phyloP scores from a whole-genome alignment of 805 yeast genomes.

The Wickerhamomyces mucosus region DNA sequence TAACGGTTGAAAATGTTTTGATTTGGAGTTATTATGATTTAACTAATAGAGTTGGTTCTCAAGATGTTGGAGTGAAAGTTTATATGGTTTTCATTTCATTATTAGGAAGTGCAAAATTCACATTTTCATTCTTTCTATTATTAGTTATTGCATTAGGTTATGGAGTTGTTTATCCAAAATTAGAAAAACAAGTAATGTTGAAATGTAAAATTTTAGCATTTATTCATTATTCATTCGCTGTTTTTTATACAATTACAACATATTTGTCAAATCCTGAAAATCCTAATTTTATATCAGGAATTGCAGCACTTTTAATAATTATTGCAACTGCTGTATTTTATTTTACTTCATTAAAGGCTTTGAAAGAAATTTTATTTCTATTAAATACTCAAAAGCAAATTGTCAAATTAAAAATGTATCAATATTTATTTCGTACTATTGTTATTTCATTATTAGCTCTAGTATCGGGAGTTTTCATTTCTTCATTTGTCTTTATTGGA shows the following conservation, averaged over 20 bases:
- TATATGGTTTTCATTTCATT: conserved; percentile 73
- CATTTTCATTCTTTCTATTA: conserved; percentile 81
- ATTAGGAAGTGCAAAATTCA: conserved; percentile 69
- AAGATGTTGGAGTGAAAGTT: conserved; percentile 47
- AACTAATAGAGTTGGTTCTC: conserved; percentile 50
- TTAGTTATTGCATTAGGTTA: conserved; percentile 85
- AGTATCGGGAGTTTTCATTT: conserved; percentile 59
- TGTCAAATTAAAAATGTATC: conserved; percentile 84
- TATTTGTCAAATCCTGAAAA: conserved; percentile 44
- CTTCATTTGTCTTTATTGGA: conserved; percentile 61
- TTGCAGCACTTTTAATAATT: conserved; percentile 64
- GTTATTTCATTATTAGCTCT: conserved; percentile 62
- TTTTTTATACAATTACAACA: conserved; percentile 43
- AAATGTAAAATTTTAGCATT: conserved; percentile 52
- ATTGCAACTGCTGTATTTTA: conserved; percentile 66
- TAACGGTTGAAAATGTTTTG: conserved; percentile 75
- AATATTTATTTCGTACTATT: conserved; percentile 63
- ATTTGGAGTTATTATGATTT: conserved; percentile 90
- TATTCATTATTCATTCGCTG: conserved; percentile 45
- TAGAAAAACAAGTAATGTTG: conserved; percentile 67
- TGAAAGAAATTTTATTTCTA: conserved; percentile 64
- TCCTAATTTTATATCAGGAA: conserved; percentile 39
- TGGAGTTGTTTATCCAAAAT: conserved; percentile 85
- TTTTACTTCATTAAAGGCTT: conserved; percentile 59
- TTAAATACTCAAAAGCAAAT: conserved; percentile 82